Percentiles rank a stretch among this genome's conserved stretches.
phyloP scores from a whole-genome alignment of 208 protist species.

The Crithidia brevicula region DNA sequence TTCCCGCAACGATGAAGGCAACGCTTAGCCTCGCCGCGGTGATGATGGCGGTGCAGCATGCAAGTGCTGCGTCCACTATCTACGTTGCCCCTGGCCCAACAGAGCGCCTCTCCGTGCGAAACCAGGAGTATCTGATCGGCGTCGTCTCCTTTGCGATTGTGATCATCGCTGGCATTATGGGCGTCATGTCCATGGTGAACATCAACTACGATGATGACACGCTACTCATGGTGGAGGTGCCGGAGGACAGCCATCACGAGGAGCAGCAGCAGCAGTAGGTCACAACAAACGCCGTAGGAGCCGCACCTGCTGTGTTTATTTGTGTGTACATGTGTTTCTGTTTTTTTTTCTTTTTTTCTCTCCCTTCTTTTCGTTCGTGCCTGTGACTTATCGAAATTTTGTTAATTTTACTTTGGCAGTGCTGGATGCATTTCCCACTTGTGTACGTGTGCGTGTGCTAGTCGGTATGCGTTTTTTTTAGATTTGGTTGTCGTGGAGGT shows the following conservation, averaged over 20 bases:
- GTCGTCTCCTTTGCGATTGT: conserved; percentile 69
- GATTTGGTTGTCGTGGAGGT: too few species aligned
- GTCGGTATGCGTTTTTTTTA: too few species aligned
- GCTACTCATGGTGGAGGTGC: conserved; percentile 89
- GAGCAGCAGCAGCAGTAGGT: conserved; percentile 41
- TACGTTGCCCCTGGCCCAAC: conserved; percentile 57
- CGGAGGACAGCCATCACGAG: conserved; percentile 51
- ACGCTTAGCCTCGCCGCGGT: neutral
- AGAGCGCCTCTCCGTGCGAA: conserved; percentile 39
- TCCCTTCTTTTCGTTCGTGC: neutral
- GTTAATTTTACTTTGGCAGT: too few species aligned
- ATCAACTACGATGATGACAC: conserved; percentile 88
- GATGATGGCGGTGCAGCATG: neutral
- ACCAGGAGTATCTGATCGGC: conserved; percentile 83
- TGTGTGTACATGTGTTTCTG: neutral
- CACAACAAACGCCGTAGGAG: too few species aligned
- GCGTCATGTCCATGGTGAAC: conserved; percentile 62
- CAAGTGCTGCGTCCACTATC: conserved; percentile 17
- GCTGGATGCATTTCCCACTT: too few species aligned
- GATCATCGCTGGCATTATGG: conserved; percentile 57
- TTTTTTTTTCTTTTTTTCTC: conserved; percentile 14
- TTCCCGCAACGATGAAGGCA: neutral
- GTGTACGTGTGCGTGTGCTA: too few species aligned
- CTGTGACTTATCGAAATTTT: too few species aligned
- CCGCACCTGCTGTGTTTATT: neutral